Evolutionary conservation across 345 rosid species (phyloP).

Genomic region (Murraya paniculata): DNA sequence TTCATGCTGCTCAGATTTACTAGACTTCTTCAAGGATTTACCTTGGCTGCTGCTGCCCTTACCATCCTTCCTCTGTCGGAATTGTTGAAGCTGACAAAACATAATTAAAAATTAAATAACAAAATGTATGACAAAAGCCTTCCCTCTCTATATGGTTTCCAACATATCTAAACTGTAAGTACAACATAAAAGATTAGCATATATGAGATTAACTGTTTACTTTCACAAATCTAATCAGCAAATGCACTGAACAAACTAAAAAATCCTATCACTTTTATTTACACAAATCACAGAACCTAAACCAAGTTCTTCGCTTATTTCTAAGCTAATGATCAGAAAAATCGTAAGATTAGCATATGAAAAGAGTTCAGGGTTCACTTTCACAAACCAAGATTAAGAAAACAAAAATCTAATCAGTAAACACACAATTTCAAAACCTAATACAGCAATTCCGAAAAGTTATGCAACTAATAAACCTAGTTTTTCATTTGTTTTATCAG

Average conservation of each 20-base stretch:
- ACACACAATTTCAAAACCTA: too few species aligned
- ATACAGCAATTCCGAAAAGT: too few species aligned
- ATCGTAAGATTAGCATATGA: too few species aligned
- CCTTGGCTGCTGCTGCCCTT: constrained; percentile 74
- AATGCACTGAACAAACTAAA: not conserved
- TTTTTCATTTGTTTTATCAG: not conserved
- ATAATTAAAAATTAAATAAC: constrained; percentile 12
- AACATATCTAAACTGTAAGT: not conserved
- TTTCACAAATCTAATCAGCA: not conserved
- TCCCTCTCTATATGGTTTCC: not conserved
- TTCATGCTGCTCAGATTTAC: constrained; percentile 58
- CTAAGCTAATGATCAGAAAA: too few species aligned
- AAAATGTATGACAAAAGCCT: constrained; percentile 3
- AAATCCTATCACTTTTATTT: not conserved
- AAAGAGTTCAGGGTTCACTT: too few species aligned
- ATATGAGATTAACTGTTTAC: not conserved
- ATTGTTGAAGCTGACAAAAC: constrained; percentile 81
- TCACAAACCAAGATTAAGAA: too few species aligned
- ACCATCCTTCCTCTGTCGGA: constrained; percentile 83
- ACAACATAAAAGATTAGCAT: not conserved
- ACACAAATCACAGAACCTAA: not conserved
- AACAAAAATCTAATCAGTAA: too few species aligned
- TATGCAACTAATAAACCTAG: not conserved
- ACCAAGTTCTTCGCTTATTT: too few species aligned
- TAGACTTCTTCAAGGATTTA: constrained; percentile 62